phyloP scores from a whole-genome alignment of 129 eudicot genomes.

The Scalesia atractyloides region DNA sequence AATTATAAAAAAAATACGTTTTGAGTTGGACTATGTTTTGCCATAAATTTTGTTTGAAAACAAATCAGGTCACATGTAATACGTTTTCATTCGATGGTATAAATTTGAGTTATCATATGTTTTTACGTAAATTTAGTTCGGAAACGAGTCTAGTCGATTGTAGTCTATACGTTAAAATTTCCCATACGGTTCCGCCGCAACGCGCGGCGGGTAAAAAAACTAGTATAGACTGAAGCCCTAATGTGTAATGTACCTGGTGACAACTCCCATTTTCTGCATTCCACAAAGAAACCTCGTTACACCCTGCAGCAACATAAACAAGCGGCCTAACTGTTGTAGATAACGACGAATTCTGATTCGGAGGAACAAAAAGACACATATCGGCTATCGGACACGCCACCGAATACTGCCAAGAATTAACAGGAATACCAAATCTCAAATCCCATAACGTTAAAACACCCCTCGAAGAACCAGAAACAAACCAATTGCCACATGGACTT shows the following conservation, averaged over 20 bases:
- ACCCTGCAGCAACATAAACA: constrained; percentile 97
- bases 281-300: constrained; percentile 94
- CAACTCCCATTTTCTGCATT: constrained; percentile 98
- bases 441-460: constrained; percentile 97
- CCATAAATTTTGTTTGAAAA: no score
- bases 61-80: no score
- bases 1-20: no score
- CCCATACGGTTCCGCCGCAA: no score
- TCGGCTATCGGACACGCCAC: constrained; percentile 69
- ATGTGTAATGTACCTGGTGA: constrained; percentile 64
- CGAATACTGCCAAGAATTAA: constrained; percentile 85
- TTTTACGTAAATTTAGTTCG: no score
- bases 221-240: neutral
- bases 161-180: no score
- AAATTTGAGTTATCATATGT: no score
- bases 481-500: constrained; percentile 97
- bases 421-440: constrained; percentile 87
- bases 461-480: constrained; percentile 94
- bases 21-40: no score
- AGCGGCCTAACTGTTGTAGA: constrained; percentile 82
- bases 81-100: no score
- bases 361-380: constrained; percentile 86
- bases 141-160: no score
- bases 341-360: constrained; percentile 45
- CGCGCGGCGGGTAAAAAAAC: no score